Evolutionary conservation across 129 eudicot genomes (phyloP).

Genomic region (Lactuca sativa): DNA sequence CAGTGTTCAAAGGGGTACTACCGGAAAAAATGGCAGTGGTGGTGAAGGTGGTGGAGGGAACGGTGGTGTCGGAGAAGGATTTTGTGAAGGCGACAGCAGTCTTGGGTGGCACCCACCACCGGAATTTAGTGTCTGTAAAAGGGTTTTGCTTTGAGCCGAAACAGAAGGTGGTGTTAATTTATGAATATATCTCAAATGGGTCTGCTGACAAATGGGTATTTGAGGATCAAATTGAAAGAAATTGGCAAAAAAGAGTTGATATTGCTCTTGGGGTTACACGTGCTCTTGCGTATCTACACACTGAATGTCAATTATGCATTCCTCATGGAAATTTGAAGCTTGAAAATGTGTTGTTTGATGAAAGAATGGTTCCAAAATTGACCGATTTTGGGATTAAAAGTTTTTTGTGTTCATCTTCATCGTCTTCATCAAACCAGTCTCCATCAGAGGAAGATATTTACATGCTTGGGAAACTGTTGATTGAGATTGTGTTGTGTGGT

Average conservation of each 20-base stretch:
- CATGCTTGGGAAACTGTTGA: slow-evolving; percentile 62
- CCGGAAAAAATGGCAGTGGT: slow-evolving; percentile 39
- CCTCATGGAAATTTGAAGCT: slow-evolving; percentile 72
- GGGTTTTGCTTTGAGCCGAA: slow-evolving; percentile 70
- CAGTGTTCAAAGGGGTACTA: slow-evolving; percentile 61
- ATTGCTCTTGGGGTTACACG: slow-evolving; percentile 70
- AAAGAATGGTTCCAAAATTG: slow-evolving; percentile 53
- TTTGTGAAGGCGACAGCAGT: slow-evolving; percentile 51
- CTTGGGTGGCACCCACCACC: slow-evolving; percentile 72
- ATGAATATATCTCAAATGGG: slow-evolving; percentile 54
- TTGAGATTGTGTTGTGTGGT: slow-evolving; percentile 53
- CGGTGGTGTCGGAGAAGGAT: slow-evolving; percentile 60
- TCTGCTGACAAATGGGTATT: slow-evolving; percentile 63
- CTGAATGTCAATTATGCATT: slow-evolving; percentile 69
- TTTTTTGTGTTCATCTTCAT: slow-evolving; percentile 30
- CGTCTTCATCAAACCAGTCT: slow-evolving; percentile 44
- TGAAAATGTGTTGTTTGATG: slow-evolving; percentile 65
- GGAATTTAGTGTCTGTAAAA: slow-evolving; percentile 54
- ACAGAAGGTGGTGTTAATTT: slow-evolving; percentile 48
- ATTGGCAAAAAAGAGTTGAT: slow-evolving; percentile 54
- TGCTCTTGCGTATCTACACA: slow-evolving; percentile 61
- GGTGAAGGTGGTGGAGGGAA: slow-evolving; percentile 51
- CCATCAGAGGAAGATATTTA: slow-evolving; percentile 63
- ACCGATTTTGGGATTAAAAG: slow-evolving; percentile 62
- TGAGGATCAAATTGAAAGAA: slow-evolving; percentile 17